Base-by-base conservation (phyloP, 352 stramenopile species). In the Blastocystis sp. region DNA sequence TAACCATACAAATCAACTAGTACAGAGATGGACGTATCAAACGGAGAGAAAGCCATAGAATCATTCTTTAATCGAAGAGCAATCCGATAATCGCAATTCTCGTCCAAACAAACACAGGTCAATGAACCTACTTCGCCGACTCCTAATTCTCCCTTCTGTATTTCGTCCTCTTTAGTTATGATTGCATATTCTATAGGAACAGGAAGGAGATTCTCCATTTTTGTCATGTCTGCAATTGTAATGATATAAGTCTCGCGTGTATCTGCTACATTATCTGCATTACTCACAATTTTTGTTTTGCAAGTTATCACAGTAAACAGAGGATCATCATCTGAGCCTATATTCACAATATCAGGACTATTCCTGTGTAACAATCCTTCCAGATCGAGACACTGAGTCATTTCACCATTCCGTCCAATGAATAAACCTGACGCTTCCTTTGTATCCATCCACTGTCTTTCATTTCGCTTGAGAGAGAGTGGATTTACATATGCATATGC, bases 121-220 rank as follows among this genome's bases (percentile, higher is more conserved):
- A 84, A 43, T n/a, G 73, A 59, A 9, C 59, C 56, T 3, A 84
- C 20, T 20, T 29, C 73, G 5, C 73, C 73, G 29, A 66, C 73
- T 23, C 34, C 29, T 15, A 84, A 23, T 8, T 13, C 45, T 29
- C 73, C 73, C 73, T 68, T 34, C 34, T 54, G 34, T 29, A 43
- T 9, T n/a, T 18, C 50, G 13, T 68, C 23, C 3, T 68, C 47
- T 6, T 69, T 23, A n/a, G 26, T 29, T 18, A 66, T 84, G 43
- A 66, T 23, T 29, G 68, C 53, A 64, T 68, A 84, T 20, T 84
- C 53, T 9, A 84, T 3, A 23, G 47, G 23, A 26, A 84, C 50
- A 23, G 73, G 73, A 11, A 84, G 50, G 0, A 84, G 26, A 43
- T 84, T 84, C 73, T 84, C 73, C 47, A 84, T 43, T 43, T 68